phyloP scores from a whole-genome alignment of 2,329 filamentous ascomycete genomes.

The Periconia sp. region DNA sequence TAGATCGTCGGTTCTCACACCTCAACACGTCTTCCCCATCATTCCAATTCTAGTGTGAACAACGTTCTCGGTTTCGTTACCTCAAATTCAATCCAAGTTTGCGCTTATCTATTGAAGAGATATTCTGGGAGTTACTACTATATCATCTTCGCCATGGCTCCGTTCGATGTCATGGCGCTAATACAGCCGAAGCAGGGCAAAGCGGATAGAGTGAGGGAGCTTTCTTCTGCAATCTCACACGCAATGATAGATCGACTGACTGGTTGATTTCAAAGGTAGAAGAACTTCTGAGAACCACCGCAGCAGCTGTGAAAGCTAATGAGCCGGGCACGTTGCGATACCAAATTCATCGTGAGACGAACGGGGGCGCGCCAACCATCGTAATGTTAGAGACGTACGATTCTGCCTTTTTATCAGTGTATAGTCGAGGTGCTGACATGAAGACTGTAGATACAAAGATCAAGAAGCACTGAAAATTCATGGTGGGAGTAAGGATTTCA shows the following conservation, averaged over 20 bases:
- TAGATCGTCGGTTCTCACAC: neutral
- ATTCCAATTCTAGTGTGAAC: neutral
- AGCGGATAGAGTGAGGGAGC: conserved; percentile 31
- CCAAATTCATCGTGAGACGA: conserved; percentile 36
- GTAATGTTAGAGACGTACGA: conserved; percentile 43
- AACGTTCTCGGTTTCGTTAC: too few species aligned
- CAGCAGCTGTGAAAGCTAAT: conserved; percentile 33
- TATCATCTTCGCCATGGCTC: conserved; percentile 14
- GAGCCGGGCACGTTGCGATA: conserved; percentile 43
- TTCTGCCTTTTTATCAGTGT: neutral
- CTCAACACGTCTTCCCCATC: neutral
- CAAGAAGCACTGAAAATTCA: conserved; percentile 34
- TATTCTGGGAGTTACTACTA: too few species aligned
- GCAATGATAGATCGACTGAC: too few species aligned
- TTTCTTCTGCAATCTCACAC: neutral
- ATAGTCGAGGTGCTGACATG: neutral
- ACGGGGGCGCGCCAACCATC: conserved; percentile 32
- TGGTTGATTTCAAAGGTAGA: too few species aligned
- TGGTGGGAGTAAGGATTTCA: conserved; percentile 27
- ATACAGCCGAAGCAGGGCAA: conserved; percentile 39
- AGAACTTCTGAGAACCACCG: conserved; percentile 31
- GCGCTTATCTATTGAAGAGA: too few species aligned
- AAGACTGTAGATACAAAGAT: conserved; percentile 34
- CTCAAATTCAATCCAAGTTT: too few species aligned
- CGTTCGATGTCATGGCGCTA: conserved; percentile 39